phyloP scores from a whole-genome alignment of 805 yeast genomes.

The Blastobotrys attinorum region DNA sequence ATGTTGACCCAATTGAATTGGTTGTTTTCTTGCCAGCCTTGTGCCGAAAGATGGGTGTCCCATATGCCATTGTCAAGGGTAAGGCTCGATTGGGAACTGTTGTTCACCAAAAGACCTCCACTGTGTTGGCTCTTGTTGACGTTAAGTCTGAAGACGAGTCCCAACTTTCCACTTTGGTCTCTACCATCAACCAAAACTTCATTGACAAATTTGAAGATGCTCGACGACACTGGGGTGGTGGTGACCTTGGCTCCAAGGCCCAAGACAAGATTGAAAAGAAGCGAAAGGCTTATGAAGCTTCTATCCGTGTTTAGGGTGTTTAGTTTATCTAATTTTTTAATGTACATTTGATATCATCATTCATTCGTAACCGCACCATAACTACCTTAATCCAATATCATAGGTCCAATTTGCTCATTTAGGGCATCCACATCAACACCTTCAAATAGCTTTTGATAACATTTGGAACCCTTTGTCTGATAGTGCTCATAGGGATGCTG shows the following conservation, averaged over 20 bases:
- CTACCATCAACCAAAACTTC: constrained; percentile 91
- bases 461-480: constrained; percentile 9
- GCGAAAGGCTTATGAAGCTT: constrained; percentile 45
- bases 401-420: background rate
- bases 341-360: background rate
- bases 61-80: constrained; percentile 97
- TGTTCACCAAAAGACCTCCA: constrained; percentile 95
- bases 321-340: background rate
- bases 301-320: constrained; percentile 26
- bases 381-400: background rate
- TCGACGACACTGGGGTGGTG: constrained; percentile 99
- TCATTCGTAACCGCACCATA: too few species aligned
- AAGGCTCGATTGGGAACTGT: constrained; percentile 97
- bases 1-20: constrained; percentile 98
- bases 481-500: constrained; percentile 17
- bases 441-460: constrained; percentile 16
- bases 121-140: constrained; percentile 96
- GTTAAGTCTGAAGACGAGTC: constrained; percentile 92
- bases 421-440: constrained; percentile 11
- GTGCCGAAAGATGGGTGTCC: constrained; percentile 99
- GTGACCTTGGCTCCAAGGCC: constrained; percentile 93
- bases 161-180: constrained; percentile 84
- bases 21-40: constrained; percentile 97
- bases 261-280: constrained; percentile 75
- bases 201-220: constrained; percentile 87